phyloP scores from a whole-genome alignment of 148 eudicot species.

The Rhododendron ovatum region DNA sequence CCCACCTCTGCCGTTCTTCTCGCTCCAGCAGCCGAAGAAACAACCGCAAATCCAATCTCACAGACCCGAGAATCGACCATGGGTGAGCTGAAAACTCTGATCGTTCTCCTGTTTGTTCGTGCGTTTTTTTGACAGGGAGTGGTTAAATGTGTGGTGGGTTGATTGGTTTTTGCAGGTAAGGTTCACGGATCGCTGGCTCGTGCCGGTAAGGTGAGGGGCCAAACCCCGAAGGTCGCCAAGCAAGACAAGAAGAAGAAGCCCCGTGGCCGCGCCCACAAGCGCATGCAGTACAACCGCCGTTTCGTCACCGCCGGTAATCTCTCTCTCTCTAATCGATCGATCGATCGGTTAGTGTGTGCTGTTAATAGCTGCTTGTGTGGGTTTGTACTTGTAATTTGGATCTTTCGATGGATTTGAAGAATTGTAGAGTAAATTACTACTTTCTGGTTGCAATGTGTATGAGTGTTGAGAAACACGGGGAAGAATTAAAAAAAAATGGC shows the following conservation, averaged over 20 bases:
- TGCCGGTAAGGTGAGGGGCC: conserved; percentile 95
- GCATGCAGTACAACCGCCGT: conserved; percentile 82
- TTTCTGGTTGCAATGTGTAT: not conserved
- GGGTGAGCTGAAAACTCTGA: not conserved
- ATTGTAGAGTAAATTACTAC: not conserved
- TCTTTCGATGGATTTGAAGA: not conserved
- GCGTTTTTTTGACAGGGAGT: not conserved
- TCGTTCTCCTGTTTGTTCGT: not conserved
- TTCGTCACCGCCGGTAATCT: conserved; percentile 82
- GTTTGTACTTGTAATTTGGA: not conserved
- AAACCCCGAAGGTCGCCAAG: conserved; percentile 80
- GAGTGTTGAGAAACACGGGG: not conserved
- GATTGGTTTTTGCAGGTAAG: conserved; percentile 45
- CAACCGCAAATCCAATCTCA: not conserved
- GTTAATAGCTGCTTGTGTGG: not conserved
- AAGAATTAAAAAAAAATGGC: not conserved
- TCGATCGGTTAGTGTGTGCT: not conserved
- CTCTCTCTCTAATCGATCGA: not conserved
- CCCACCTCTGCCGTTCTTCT: not conserved
- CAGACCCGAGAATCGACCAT: not conserved
- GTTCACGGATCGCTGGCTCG: conserved; percentile 96
- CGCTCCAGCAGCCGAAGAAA: not conserved
- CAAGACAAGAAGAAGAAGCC: conserved; percentile 99
- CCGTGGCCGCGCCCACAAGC: conserved; percentile 91
- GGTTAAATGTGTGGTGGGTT: too few relatives aligned